These are phyloP conservation scores for Stemphylium beticola DNA, from an alignment of 2,329 filamentous ascomycete genomes.

Conservation along the genomic window DNA sequence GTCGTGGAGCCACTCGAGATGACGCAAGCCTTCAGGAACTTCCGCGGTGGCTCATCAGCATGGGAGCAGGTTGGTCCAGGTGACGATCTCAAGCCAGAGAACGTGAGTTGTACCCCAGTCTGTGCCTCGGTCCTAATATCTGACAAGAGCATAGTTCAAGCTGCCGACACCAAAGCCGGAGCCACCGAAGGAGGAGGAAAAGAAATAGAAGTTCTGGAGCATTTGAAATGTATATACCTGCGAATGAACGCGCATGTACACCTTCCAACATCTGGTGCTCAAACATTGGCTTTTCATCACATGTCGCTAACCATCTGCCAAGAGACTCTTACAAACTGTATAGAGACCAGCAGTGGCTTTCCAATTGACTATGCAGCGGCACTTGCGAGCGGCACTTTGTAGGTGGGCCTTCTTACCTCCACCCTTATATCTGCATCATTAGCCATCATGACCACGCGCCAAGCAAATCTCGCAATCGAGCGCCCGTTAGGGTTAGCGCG, in stretches of 20 bases:
- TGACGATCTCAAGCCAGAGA: slow-evolving; percentile 77
- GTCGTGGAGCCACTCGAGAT: slow-evolving; percentile 97
- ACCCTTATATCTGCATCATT: neutral
- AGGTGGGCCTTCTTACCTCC: neutral
- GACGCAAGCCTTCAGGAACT: slow-evolving; percentile 98
- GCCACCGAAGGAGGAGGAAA: slow-evolving; percentile 80
- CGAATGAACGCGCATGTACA: slow-evolving; percentile 34
- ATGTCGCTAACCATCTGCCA: neutral
- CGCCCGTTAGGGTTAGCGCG: slow-evolving; percentile 16
- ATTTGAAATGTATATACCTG: slow-evolving; percentile 50
- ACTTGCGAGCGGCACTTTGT: neutral
- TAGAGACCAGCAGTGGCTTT: neutral
- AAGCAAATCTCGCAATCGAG: slow-evolving; percentile 21
- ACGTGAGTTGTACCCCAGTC: slow-evolving; percentile 45
- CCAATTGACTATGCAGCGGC: neutral
- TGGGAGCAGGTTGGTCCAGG: slow-evolving; percentile 76
- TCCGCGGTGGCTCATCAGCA: slow-evolving; percentile 75
- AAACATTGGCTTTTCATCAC: neutral
- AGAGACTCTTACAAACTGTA: neutral
- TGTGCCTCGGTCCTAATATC: neutral
- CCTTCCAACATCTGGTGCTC: slow-evolving; percentile 4
- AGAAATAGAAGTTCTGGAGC: slow-evolving; percentile 70
- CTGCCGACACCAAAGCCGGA: slow-evolving; percentile 95
- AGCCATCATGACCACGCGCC: slow-evolving; percentile 5
- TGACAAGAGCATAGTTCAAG: slow-evolving; percentile 70